Evolutionary conservation across 257 asterid species (phyloP).

Genomic region (Forsythia suspensa): DNA sequence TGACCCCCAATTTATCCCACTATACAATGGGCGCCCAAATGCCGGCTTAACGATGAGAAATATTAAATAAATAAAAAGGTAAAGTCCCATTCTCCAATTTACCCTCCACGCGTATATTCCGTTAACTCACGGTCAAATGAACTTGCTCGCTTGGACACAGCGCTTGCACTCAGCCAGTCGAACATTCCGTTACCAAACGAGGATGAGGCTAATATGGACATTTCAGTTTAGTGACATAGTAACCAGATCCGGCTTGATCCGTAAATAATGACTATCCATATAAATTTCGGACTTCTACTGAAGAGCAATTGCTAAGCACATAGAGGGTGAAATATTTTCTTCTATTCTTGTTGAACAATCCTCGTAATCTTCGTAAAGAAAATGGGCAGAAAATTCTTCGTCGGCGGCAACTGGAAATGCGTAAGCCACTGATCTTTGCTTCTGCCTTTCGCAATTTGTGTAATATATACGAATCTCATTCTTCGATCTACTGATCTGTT

Average conservation of each 20-base stretch:
- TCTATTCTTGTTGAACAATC: conserved; percentile 32
- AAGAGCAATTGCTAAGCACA: neutral
- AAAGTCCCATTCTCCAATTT: neutral
- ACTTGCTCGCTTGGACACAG: neutral
- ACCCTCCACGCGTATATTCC: conserved; percentile 26
- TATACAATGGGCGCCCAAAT: neutral
- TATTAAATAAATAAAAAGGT: neutral
- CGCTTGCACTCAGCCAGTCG: neutral
- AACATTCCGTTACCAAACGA: conserved; percentile 12
- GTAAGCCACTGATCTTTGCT: conserved; percentile 40
- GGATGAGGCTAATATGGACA: conserved; percentile 34
- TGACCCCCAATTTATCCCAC: neutral
- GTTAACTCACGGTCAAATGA: neutral
- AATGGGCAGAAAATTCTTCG: conserved; percentile 91
- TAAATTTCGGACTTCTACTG: conserved; percentile 18
- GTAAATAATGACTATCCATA: conserved; percentile 30
- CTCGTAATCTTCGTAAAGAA: conserved; percentile 37
- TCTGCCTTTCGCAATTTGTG: neutral
- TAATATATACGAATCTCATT: conserved; percentile 2
- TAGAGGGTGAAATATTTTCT: neutral
- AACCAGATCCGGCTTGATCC: conserved; percentile 28
- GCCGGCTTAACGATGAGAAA: neutral
- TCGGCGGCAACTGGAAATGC: conserved; percentile 99
- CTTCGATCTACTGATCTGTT: conserved; percentile 21
- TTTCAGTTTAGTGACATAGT: neutral